Conservation (phyloP, 768 basidiomycete genomes). For the Trametes cingulata region DNA sequence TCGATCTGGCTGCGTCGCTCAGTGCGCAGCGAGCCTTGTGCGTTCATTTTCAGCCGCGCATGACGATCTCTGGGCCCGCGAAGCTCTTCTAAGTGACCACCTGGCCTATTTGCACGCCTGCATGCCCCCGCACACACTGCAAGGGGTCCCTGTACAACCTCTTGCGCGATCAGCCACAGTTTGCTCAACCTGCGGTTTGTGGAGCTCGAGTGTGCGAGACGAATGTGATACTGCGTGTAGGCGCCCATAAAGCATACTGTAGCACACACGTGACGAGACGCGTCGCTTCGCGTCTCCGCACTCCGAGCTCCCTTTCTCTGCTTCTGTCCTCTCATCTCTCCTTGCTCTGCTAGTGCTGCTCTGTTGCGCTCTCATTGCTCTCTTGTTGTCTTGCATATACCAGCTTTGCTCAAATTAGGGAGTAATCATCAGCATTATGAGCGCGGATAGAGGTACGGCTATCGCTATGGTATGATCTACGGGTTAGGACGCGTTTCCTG, state of each 20-base stretch:
- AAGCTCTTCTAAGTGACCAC: background rate
- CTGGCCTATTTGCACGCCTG: no score
- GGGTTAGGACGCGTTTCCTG: background rate
- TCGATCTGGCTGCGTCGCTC: conserved; percentile 5
- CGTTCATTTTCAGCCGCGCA: background rate
- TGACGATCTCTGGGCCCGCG: conserved; percentile 1
- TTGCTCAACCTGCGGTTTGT: no score
- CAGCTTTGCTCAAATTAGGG: background rate
- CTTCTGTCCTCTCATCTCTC: no score
- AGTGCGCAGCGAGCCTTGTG: background rate
- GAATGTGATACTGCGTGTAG: background rate
- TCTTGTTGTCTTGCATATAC: background rate
- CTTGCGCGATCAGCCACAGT: no score
- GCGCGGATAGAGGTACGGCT: background rate
- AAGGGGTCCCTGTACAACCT: no score
- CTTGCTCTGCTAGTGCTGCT: background rate
- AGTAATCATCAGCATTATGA: background rate
- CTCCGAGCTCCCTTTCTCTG: background rate
- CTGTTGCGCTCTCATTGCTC: background rate
- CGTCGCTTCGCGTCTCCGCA: background rate
- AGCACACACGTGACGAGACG: conserved; percentile 2
- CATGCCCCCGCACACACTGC: background rate
- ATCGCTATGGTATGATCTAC: background rate
- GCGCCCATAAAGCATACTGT: background rate
- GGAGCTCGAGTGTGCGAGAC: no score